phyloP scores from a whole-genome alignment of 495 filamentous ascomycete species.

The Penicillium bialowiezense region DNA sequence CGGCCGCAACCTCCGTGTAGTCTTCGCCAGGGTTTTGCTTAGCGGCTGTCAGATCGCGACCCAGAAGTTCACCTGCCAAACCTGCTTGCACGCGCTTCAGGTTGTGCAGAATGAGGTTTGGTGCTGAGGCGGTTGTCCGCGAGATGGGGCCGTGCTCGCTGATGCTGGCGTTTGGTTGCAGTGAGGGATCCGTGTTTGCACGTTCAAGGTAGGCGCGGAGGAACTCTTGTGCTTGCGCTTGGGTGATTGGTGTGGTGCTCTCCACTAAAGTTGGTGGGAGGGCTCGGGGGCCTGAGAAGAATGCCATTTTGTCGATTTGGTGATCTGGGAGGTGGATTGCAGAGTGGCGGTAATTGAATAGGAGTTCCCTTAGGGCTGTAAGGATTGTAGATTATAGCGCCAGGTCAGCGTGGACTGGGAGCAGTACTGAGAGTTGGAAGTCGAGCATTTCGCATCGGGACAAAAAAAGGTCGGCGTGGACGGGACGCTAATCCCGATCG shows the following conservation, averaged over 20 bases:
- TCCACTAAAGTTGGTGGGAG: slow-evolving; percentile 46
- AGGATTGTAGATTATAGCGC: background rate
- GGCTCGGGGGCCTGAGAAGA: slow-evolving; percentile 40
- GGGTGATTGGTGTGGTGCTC: slow-evolving; percentile 43
- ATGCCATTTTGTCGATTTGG: slow-evolving; percentile 31
- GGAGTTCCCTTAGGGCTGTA: background rate
- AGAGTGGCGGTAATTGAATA: background rate
- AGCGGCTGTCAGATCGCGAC: slow-evolving; percentile 42
- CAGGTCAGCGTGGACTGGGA: slow-evolving; percentile 1
- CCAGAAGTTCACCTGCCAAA: slow-evolving; percentile 56
- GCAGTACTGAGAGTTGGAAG: slow-evolving; percentile 7
- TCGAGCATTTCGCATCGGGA: slow-evolving; percentile 12
- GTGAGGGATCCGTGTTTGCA: slow-evolving; percentile 53
- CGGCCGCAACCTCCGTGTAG: slow-evolving; percentile 23
- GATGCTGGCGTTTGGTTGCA: slow-evolving; percentile 65
- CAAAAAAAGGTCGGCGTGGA: slow-evolving; percentile 26
- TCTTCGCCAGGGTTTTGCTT: slow-evolving; percentile 36
- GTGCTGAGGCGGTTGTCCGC: slow-evolving; percentile 49
- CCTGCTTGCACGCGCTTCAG: slow-evolving; percentile 65
- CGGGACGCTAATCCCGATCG: slow-evolving; percentile 24
- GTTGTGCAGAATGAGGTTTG: slow-evolving; percentile 61
- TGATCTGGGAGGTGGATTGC: background rate
- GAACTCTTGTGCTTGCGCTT: slow-evolving; percentile 52
- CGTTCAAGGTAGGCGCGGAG: slow-evolving; percentile 57
- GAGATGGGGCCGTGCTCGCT: slow-evolving; percentile 57